Evolutionary conservation across 2,329 filamentous ascomycete genomes (phyloP).

Genomic region (Capronia americana): DNA sequence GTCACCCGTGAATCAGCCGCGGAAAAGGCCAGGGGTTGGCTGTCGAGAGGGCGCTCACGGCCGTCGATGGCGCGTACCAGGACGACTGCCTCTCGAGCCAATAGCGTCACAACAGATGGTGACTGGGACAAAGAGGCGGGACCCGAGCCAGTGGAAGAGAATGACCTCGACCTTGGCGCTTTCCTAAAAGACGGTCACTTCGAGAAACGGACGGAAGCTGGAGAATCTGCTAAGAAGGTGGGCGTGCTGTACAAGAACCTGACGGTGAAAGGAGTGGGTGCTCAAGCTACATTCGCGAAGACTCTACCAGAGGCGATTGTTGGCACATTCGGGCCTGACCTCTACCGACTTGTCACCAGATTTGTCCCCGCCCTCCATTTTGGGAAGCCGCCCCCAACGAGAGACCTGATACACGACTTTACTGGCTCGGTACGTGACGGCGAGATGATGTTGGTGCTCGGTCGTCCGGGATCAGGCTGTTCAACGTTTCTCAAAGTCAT

Average conservation of each 20-base stretch:
- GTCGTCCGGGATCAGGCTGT: conserved; percentile 75
- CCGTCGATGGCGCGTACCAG: conserved; percentile 25
- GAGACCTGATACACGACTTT: conserved; percentile 69
- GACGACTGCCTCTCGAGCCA: conserved; percentile 27
- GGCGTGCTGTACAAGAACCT: conserved; percentile 79
- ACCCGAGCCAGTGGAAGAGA: conserved; percentile 42
- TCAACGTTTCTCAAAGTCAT: conserved; percentile 79
- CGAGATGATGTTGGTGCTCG: conserved; percentile 76
- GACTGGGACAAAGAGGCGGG: conserved; percentile 47
- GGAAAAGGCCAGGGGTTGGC: conserved; percentile 41
- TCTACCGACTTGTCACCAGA: conserved; percentile 68
- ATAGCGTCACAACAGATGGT: conserved; percentile 49
- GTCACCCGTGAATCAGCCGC: conserved; percentile 36
- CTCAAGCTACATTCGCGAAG: conserved; percentile 70
- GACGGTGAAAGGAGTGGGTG: conserved; percentile 73
- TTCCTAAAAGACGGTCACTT: conserved; percentile 78
- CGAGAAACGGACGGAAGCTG: conserved; percentile 70
- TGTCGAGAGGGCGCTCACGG: conserved; percentile 40
- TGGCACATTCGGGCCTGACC: conserved; percentile 80
- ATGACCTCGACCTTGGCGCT: conserved; percentile 69
- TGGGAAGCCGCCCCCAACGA: conserved; percentile 56
- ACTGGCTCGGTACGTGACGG: conserved; percentile 70
- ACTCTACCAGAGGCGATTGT: conserved; percentile 76
- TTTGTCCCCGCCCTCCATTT: conserved; percentile 61
- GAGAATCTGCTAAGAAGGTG: conserved; percentile 74